Conservation (phyloP, 345 rosid species). For the Bruguiera parviflora region DNA sequence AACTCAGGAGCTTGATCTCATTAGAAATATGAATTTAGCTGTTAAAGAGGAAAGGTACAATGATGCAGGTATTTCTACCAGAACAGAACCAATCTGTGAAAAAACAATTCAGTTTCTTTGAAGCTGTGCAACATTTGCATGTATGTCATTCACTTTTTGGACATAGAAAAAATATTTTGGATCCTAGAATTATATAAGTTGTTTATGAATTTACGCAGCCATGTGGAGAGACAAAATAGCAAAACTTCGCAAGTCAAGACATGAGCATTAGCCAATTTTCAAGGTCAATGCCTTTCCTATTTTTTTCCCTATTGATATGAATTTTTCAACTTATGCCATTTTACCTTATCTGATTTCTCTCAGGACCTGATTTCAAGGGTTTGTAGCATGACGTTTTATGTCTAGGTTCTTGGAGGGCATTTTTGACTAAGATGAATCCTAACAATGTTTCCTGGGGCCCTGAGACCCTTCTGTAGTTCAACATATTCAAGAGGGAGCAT, state of each 20-base stretch:
- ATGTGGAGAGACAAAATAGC: conserved; percentile 67
- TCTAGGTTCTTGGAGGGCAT: not conserved
- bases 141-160: not conserved
- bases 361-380: not conserved
- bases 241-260: conserved; percentile 51
- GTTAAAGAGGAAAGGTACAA: conserved; percentile 70
- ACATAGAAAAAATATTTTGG: not conserved
- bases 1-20: conserved; percentile 62
- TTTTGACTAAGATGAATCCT: no score
- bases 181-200: not conserved
- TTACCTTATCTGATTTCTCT: not conserved
- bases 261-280: conserved; percentile 17
- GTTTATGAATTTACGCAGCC: conserved; percentile 45
- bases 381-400: not conserved
- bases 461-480: not conserved
- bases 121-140: not conserved
- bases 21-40: conserved; percentile 67
- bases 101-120: not conserved
- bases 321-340: not conserved
- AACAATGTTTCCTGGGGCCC: not conserved
- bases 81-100: not conserved
- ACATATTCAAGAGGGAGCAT: not conserved
- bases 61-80: conserved; percentile 66
- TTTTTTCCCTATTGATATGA: not conserved
- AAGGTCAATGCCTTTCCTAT: conserved; percentile 13